Evolutionary conservation across 2,329 filamentous ascomycete species (phyloP).

Genomic region (Aspergillus calidoustus): DNA sequence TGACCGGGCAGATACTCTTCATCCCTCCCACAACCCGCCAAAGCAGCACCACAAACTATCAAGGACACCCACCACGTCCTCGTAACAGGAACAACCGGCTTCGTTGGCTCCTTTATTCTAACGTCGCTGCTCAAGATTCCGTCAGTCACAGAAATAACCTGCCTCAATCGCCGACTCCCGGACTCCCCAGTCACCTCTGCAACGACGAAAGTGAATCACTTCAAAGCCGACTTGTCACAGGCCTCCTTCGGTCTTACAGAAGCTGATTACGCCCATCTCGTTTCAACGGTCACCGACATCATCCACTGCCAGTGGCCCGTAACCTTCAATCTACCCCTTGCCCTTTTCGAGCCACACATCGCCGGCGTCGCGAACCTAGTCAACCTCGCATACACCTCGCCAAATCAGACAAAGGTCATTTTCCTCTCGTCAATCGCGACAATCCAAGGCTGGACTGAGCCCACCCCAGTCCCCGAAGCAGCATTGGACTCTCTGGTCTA

Average conservation of each 20-base stretch:
- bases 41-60: not conserved
- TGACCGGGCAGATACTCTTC: conserved; percentile 5
- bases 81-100: conserved; percentile 18
- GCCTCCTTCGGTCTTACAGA: not conserved
- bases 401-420: conserved; percentile 1
- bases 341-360: conserved; percentile 16
- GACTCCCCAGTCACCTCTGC: not conserved
- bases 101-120: conserved; percentile 14
- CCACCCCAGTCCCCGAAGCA: conserved; percentile 6
- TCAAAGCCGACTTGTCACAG: conserved; percentile 11
- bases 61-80: conserved; percentile 14
- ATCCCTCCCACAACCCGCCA: not conserved
- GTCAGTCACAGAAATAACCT: conserved; percentile 6
- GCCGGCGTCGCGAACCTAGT: conserved; percentile 9
- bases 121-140: not conserved
- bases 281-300: conserved; percentile 9
- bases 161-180: conserved; percentile 7
- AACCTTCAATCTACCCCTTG: conserved; percentile 14
- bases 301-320: conserved; percentile 21
- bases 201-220: not conserved
- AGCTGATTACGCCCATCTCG: not conserved
- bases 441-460: conserved; percentile 9
- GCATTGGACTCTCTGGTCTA: conserved; percentile 5
- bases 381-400: not conserved
- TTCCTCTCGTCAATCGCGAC: conserved; percentile 19